Evolutionary conservation across 345 rosid species (phyloP), one percentile per base, ranked within the genome.

Genomic region (Cardamine resedifolia): DNA sequence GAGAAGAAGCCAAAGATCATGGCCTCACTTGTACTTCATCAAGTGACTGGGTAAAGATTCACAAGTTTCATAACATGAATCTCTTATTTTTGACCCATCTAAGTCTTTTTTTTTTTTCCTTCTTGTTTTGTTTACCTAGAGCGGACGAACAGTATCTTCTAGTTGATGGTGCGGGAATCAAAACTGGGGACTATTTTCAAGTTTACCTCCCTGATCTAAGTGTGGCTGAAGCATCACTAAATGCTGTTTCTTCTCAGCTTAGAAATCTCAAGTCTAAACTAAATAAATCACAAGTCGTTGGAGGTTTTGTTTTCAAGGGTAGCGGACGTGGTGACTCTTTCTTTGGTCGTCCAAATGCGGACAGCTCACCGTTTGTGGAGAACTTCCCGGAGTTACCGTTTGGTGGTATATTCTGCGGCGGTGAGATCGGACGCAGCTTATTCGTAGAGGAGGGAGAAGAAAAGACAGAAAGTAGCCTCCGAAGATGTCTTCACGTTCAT

Each of bases 271-370:
- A 87, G 80, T 61, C 81, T 49, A 60, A 82, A 67, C 10, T 71
- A 70, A 70, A 70, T 20, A 80, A 70, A 56, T 61, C 26, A 21
- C 86, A 85, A 79, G 77, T 81, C 27, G 59, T 89, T 41, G 98
- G 97, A 73, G 92, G 98, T 34, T 84, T 89, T 66, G 80, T 88
- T 15, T 85, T 90, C 59, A 67, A 83, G 0, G 85, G 86, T 66
- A 49, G 58, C 26, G 84, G 86, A 41, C 92, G 97, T 0, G 85
- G 92, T 9, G 79, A 71, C 6, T 71, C 83, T 0, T 85, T 86
- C 83, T 85, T 85, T 38, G 82, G 76, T 19, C 58, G 68, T 5
- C 63, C 2, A 47, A 74, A 87, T 12, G 83, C 78, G 0, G 87
- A 93, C 48, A 80, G 84, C 77, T 82, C 79, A 7, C 97, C 97